phyloP scores from a whole-genome alignment of 176 grass and related monocot genomes.

The Musa acuminata region DNA sequence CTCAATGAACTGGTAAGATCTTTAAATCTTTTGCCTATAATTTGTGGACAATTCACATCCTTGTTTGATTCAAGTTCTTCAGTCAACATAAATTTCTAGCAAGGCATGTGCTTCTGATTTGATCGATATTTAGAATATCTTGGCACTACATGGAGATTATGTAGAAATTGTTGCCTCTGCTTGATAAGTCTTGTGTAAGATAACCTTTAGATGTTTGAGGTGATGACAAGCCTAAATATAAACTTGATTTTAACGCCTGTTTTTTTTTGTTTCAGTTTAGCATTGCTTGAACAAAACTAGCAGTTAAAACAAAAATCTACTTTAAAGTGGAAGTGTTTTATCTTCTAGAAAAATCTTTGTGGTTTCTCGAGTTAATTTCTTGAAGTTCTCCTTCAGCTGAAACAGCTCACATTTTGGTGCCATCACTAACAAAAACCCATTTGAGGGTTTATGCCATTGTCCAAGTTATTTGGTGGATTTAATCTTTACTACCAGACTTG shows the following conservation, averaged over 20 bases:
- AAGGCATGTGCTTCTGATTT: not conserved
- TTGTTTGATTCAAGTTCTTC: not conserved
- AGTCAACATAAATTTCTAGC: not conserved
- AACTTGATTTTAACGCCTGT: not conserved
- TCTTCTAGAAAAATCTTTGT: not conserved
- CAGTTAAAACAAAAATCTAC: not conserved
- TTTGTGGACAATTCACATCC: not conserved
- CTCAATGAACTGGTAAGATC: constrained; percentile 20
- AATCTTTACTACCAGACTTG: not conserved
- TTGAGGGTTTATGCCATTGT: not conserved
- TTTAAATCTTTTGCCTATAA: constrained; percentile 5
- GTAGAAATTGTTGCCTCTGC: not conserved
- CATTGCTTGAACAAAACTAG: not conserved
- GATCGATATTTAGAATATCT: not conserved
- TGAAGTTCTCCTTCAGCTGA: not conserved
- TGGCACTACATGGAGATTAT: not conserved
- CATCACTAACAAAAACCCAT: not conserved
- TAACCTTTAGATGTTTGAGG: not conserved
- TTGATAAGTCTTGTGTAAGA: not conserved
- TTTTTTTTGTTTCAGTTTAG: too few relatives aligned
- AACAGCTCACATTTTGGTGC: not conserved
- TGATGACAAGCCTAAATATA: not conserved
- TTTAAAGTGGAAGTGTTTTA: not conserved
- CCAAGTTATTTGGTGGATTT: not conserved
- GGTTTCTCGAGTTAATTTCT: not conserved